Evolutionary conservation across 2,329 filamentous ascomycete genomes (phyloP).

Genomic region (Pseudocercospora fijiensis): DNA sequence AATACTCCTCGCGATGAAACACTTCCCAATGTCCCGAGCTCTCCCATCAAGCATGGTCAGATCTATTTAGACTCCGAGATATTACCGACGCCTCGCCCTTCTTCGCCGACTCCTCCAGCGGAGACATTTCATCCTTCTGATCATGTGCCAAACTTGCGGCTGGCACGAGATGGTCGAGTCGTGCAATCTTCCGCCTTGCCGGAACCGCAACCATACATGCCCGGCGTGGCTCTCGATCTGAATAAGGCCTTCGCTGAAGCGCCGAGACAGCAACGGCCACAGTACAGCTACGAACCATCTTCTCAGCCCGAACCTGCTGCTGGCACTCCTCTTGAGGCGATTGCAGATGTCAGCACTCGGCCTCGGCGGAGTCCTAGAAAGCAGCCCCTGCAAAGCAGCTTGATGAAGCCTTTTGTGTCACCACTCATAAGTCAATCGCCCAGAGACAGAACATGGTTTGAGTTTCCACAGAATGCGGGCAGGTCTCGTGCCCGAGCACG

Average conservation of each 20-base stretch:
- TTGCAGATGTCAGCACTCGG: slow-evolving; percentile 23
- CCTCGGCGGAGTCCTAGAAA: slow-evolving; percentile 26
- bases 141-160: slow-evolving; percentile 25
- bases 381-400: slow-evolving; percentile 16
- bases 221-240: slow-evolving; percentile 9
- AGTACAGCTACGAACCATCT: slow-evolving; percentile 19
- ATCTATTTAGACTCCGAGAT: neutral
- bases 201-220: slow-evolving; percentile 19
- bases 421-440: slow-evolving; percentile 26
- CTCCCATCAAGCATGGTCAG: slow-evolving; percentile 13
- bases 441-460: slow-evolving; percentile 35
- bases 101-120: slow-evolving; percentile 31
- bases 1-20: neutral
- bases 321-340: slow-evolving; percentile 31
- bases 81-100: slow-evolving; percentile 35
- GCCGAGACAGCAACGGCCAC: neutral
- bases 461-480: slow-evolving; percentile 29
- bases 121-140: slow-evolving; percentile 27
- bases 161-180: slow-evolving; percentile 26
- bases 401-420: slow-evolving; percentile 36
- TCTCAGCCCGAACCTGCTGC: slow-evolving; percentile 15
- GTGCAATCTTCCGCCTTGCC: slow-evolving; percentile 20
- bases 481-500: slow-evolving; percentile 9
- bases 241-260: neutral
- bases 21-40: slow-evolving; percentile 11